Percentiles rank a stretch among this genome's conserved stretches.
phyloP scores from a whole-genome alignment of 441 rosid genomes.

The Metrosideros polymorpha region DNA sequence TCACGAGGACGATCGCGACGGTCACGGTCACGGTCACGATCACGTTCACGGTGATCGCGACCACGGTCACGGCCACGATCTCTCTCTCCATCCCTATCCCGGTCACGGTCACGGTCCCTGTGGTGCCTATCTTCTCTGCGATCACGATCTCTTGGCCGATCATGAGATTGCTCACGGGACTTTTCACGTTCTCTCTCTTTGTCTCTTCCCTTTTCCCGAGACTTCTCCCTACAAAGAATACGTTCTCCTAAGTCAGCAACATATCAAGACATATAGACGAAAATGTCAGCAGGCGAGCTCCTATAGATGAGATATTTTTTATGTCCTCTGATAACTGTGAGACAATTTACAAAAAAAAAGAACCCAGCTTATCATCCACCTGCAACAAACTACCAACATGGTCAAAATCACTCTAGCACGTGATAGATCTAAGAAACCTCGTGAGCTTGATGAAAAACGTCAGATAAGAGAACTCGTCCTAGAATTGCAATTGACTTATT shows the following conservation, averaged over 20 bases:
- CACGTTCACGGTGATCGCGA: conserved; percentile 15
- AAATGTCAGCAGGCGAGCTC: not conserved
- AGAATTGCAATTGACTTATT: not conserved
- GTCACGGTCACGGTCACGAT: conserved; percentile 32
- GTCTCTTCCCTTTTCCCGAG: conserved; percentile 75
- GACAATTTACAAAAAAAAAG: not conserved
- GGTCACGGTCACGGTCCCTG: conserved; percentile 61
- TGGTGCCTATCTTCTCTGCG: conserved; percentile 74
- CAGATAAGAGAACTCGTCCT: not conserved
- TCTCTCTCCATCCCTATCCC: conserved; percentile 50
- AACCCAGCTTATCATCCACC: not conserved
- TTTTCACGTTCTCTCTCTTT: conserved; percentile 61
- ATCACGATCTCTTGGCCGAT: conserved; percentile 71
- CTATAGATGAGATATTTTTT: not conserved
- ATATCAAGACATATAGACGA: not conserved
- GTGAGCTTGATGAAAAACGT: not conserved
- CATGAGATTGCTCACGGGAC: conserved; percentile 64
- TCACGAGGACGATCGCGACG: conserved; percentile 34
- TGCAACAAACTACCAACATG: not conserved
- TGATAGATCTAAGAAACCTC: not conserved
- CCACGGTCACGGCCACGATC: conserved; percentile 26
- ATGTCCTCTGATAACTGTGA: not conserved
- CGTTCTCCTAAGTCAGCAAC: not conserved
- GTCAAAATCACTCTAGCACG: not conserved
- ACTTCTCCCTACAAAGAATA: conserved; percentile 32